Percentiles rank a stretch among this genome's conserved stretches.
These are phyloP conservation scores for Suillus subalutaceus DNA, from an alignment of 768 basidiomycete genomes.

Conservation along the genomic window DNA sequence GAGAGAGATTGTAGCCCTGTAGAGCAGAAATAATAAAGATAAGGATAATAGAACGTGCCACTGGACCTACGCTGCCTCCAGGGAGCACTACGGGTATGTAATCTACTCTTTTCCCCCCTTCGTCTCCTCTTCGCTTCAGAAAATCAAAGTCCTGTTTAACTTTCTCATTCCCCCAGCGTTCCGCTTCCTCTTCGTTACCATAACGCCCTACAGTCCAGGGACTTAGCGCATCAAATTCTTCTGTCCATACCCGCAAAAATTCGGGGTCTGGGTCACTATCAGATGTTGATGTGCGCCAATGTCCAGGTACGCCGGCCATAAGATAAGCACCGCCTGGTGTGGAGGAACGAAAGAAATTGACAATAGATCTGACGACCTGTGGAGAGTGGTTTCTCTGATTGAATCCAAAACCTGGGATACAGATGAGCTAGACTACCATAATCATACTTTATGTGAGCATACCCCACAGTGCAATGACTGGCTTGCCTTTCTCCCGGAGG, in stretches of 20 bases:
- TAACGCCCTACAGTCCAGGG: background rate
- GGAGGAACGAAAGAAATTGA: background rate
- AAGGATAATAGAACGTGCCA: background rate
- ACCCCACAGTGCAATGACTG: background rate
- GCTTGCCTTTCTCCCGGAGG: background rate
- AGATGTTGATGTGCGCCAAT: slow-evolving; percentile 1
- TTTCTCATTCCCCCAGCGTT: slow-evolving; percentile 1
- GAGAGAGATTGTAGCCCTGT: slow-evolving; percentile 1
- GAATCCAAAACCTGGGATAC: background rate
- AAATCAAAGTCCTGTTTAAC: slow-evolving; percentile 2
- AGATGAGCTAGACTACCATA: background rate
- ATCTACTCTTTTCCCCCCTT: background rate
- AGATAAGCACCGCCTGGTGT: slow-evolving; percentile 1
- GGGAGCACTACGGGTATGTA: background rate
- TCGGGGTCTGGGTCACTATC: slow-evolving; percentile 1
- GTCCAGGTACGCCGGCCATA: background rate
- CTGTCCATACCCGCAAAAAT: background rate
- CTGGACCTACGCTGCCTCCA: background rate
- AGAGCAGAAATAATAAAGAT: background rate
- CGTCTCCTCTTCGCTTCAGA: background rate
- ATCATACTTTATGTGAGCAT: background rate
- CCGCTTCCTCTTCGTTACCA: background rate
- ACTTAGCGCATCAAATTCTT: background rate
- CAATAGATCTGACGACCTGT: background rate
- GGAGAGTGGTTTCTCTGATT: background rate